Base-by-base conservation (phyloP, 1,284 basidiomycete species). In the Pyrrhoderma noxium region DNA sequence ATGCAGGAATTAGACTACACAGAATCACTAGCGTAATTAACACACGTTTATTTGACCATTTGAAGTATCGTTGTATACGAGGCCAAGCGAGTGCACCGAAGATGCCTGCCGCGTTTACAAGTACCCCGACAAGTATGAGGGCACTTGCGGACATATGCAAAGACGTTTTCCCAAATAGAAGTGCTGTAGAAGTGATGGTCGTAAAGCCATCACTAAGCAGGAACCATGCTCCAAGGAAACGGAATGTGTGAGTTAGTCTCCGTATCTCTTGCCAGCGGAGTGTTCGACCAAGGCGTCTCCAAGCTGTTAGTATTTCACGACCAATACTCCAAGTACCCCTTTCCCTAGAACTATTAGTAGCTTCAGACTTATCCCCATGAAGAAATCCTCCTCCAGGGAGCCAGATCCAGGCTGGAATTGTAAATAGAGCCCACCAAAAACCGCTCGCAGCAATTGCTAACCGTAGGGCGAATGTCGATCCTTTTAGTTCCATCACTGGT, bases 221-320 rank as follows among this genome's bases (percentile, higher is more conserved):
- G 63, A 95, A 92, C 91, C 93, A 95, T 0, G 93, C 89, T 3
- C 83, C 75, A 37, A 95, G 81, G 61, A 90, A 94, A 53, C 76
- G 75, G 70, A 93, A 96, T 0, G 92, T 89, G 61, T 91, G 85
- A 34, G 76, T 74, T n/a, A 94, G 70, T 53, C 75, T 76, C 64
- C 74, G 76, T 31, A 93, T 79, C 62, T 93, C 82, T 3, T 64
- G 64, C 68, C 77, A 82, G 0, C 70, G 70, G 11, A 93, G 68
- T 85, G 91, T 91, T 34, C 70, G 70, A 0, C 75, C 77, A 0
- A 90, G 69, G 25, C 79, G 67, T 52, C 70, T 74, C 87, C 87
- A 90, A 0, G 87, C 82, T 3, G 67, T 71, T 1, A 63, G 59
- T 37, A 89, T 73, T 61, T 87, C 82, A 43, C 65, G 61, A 34